A percentile compares a stretch with the other conserved stretches of the same genome.
These are phyloP conservation scores for Ophiostoma novo-ulmi DNA, from an alignment of 2,329 filamentous ascomycete species.

Conservation along the genomic window DNA sequence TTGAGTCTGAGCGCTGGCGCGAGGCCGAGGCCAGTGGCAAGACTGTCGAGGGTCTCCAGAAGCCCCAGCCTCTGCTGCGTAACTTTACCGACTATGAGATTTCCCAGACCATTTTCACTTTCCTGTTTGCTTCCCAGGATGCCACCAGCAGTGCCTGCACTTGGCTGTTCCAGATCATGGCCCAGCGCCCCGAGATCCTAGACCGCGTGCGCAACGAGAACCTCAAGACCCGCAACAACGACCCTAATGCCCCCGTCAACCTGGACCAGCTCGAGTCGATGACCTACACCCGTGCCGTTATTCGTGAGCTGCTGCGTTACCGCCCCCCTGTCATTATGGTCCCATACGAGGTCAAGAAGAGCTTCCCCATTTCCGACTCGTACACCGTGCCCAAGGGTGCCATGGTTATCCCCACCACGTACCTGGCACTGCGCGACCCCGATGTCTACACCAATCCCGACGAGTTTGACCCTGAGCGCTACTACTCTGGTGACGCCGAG, in stretches of 20 bases:
- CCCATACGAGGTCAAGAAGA: conserved; percentile 89
- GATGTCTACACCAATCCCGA: conserved; percentile 90
- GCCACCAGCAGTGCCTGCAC: conserved; percentile 90
- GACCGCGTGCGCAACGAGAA: conserved; percentile 92
- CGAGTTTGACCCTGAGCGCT: conserved; percentile 82
- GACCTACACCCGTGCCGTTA: conserved; percentile 84
- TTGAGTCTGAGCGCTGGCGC: conserved; percentile 76
- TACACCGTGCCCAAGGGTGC: conserved; percentile 95
- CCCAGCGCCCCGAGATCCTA: conserved; percentile 87
- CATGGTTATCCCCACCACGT: conserved; percentile 91
- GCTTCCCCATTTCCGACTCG: conserved; percentile 79
- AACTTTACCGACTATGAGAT: conserved; percentile 90
- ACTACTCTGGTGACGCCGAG: conserved; percentile 85
- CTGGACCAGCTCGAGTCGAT: conserved; percentile 86
- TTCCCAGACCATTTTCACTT: conserved; percentile 87
- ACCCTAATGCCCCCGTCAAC: conserved; percentile 63
- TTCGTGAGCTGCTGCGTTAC: conserved; percentile 87
- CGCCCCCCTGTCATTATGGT: conserved; percentile 96
- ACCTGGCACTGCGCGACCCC: conserved; percentile 83
- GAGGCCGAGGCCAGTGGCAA: conserved; percentile 71
- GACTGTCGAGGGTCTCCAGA: conserved; percentile 67
- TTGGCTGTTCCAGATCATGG: conserved; percentile 92
- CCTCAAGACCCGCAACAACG: conserved; percentile 66
- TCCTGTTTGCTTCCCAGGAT: conserved; percentile 95
- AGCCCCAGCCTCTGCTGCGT: conserved; percentile 76